A percentile compares a stretch with the other conserved stretches of the same genome.
These are phyloP conservation scores for Hemileccinum rubropunctum DNA, from an alignment of 768 basidiomycete genomes.

Conservation along the genomic window DNA sequence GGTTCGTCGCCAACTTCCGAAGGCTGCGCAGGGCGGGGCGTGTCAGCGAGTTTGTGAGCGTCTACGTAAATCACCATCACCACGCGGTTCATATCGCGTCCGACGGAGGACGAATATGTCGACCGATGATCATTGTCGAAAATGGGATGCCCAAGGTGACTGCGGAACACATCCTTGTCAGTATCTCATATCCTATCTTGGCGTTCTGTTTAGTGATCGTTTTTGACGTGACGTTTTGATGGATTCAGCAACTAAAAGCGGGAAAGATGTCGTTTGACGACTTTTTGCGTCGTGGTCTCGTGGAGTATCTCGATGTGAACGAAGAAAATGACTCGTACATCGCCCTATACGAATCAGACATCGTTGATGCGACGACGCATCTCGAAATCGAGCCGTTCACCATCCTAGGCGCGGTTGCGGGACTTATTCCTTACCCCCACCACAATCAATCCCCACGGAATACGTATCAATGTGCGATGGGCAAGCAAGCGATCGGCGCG, in stretches of 20 bases:
- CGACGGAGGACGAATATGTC: conserved; percentile 96
- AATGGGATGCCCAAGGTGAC: conserved; percentile 72
- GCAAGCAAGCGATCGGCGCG: conserved; percentile 98
- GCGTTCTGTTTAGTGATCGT: background rate
- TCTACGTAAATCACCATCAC: conserved; percentile 96
- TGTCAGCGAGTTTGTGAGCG: conserved; percentile 93
- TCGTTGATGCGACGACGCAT: conserved; percentile 82
- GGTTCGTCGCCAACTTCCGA: conserved; percentile 89
- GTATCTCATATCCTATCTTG: background rate
- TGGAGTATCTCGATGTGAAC: conserved; percentile 98
- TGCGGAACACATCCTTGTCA: conserved; percentile 74
- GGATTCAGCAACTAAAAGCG: conserved; percentile 69
- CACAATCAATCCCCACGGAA: conserved; percentile 99
- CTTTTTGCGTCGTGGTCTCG: conserved; percentile 86
- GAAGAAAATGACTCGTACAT: conserved; percentile 99
- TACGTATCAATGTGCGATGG: conserved; percentile 99
- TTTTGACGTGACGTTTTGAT: conserved; percentile 7
- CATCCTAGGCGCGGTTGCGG: conserved; percentile 94
- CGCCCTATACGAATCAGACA: conserved; percentile 88
- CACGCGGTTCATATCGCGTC: conserved; percentile 92
- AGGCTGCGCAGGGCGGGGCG: conserved; percentile 88
- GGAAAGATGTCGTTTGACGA: conserved; percentile 85
- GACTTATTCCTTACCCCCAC: conserved; percentile 97
- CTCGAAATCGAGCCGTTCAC: conserved; percentile 99
- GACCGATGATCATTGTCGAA: conserved; percentile 96